Evolutionary conservation across 148 eudicot genomes (phyloP).

Genomic region (Dianthus caryophyllus): DNA sequence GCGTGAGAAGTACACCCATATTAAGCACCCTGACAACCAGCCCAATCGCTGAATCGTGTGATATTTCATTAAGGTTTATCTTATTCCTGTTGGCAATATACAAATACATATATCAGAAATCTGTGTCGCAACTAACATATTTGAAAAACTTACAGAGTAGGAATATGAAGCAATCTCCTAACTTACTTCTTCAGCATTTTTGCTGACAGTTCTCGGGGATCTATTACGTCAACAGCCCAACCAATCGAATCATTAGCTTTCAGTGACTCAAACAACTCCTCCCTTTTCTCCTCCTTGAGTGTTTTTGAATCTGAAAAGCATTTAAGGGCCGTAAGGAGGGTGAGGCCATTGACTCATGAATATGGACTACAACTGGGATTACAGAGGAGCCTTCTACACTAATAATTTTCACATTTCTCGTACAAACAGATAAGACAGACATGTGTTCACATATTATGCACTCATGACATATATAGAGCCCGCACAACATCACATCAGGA

Average conservation of each 20-base stretch:
- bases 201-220: constrained; percentile 87
- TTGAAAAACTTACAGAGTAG: constrained; percentile 3
- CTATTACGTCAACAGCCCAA: constrained; percentile 96
- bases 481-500: neutral
- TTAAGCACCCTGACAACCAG: constrained; percentile 65
- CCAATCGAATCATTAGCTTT: constrained; percentile 81
- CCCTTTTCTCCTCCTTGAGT: constrained; percentile 92
- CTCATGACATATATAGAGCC: neutral
- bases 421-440: neutral
- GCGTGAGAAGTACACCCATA: constrained; percentile 80
- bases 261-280: constrained; percentile 79
- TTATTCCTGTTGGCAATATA: constrained; percentile 47
- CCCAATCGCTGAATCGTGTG: constrained; percentile 93
- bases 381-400: neutral
- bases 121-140: neutral
- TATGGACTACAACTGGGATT: neutral
- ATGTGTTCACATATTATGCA: constrained; percentile 1
- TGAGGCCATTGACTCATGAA: neutral
- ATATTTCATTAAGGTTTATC: constrained; percentile 93
- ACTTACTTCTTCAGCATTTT: constrained; percentile 90
- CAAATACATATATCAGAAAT: neutral
- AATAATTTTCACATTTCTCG: neutral
- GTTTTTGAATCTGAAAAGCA: constrained; percentile 80
- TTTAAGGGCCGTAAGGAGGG: neutral
- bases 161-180: constrained; percentile 16